Percentiles rank a stretch among this genome's conserved stretches.
Evolutionary conservation across 1,284 basidiomycete species (phyloP).

Genomic region (Sutorius eximius): DNA sequence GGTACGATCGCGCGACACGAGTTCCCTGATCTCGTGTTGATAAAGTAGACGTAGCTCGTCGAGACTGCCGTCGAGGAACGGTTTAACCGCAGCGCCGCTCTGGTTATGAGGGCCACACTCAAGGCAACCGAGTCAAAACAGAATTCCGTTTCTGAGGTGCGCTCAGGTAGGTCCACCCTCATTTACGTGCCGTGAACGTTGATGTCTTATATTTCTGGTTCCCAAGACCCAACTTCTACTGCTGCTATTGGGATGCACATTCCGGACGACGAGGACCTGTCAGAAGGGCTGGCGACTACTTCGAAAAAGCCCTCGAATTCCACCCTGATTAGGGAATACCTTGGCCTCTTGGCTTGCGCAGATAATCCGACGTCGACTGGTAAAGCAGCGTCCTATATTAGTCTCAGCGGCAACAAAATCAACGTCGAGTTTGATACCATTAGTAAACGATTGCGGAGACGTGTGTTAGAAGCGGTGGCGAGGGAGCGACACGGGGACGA

Average conservation of each 20-base stretch:
- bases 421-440: slow-evolving; percentile 84
- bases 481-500: slow-evolving; percentile 84
- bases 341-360: slow-evolving; percentile 71
- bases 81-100: slow-evolving; percentile 73
- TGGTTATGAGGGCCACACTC: slow-evolving; percentile 70
- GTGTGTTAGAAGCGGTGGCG: slow-evolving; percentile 78
- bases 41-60: slow-evolving; percentile 56
- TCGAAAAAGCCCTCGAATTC: slow-evolving; percentile 60
- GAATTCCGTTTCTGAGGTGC: slow-evolving; percentile 55
- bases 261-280: slow-evolving; percentile 58
- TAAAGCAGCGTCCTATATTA: slow-evolving; percentile 65
- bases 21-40: slow-evolving; percentile 7
- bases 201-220: slow-evolving; percentile 8
- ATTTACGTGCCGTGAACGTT: not conserved
- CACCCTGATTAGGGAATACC: slow-evolving; percentile 70
- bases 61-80: slow-evolving; percentile 73
- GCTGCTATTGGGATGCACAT: slow-evolving; percentile 61
- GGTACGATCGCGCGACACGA: slow-evolving; percentile 42
- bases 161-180: slow-evolving; percentile 54
- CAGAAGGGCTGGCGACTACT: slow-evolving; percentile 54
- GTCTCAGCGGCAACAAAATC: slow-evolving; percentile 68
- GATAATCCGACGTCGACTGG: slow-evolving; percentile 79
- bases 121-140: slow-evolving; percentile 69
- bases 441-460: slow-evolving; percentile 66
- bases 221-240: slow-evolving; percentile 60